Evolutionary conservation across 805 yeast species (phyloP).

Genomic region (Pichia kluyveri): DNA sequence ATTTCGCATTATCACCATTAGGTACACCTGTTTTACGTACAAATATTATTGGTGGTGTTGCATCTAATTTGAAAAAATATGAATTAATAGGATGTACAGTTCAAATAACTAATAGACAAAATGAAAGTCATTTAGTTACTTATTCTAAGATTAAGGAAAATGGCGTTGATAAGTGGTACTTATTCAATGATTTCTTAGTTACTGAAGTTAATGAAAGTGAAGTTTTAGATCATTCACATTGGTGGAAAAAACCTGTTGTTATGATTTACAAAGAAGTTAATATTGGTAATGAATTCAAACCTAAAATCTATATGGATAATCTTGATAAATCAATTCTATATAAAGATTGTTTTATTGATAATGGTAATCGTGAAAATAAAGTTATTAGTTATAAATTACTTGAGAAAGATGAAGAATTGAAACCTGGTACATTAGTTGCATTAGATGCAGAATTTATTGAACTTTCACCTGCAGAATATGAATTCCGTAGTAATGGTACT

Average conservation of each 20-base stretch:
- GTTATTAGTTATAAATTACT: slow-evolving; percentile 60
- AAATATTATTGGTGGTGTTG: slow-evolving; percentile 16
- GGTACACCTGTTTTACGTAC: slow-evolving; percentile 21
- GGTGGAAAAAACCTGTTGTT: slow-evolving; percentile 82
- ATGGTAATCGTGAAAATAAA: slow-evolving; percentile 47
- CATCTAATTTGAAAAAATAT: slow-evolving; percentile 31
- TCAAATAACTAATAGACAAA: slow-evolving; percentile 48
- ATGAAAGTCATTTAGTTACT: slow-evolving; percentile 52
- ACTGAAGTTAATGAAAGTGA: slow-evolving; percentile 66
- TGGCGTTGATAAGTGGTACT: slow-evolving; percentile 45
- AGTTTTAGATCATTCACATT: slow-evolving; percentile 57
- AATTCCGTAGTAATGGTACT: slow-evolving; percentile 64
- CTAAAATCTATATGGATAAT: slow-evolving; percentile 41
- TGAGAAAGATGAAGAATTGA: slow-evolving; percentile 62
- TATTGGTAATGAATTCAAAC: slow-evolving; percentile 31
- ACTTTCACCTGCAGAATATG: slow-evolving; percentile 68
- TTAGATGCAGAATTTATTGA: slow-evolving; percentile 96
- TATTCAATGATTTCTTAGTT: slow-evolving; percentile 89
- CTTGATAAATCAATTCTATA: slow-evolving; percentile 61
- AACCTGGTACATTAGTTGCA: slow-evolving; percentile 70
- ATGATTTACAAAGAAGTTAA: slow-evolving; percentile 52
- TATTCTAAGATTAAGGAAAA: slow-evolving; percentile 10
- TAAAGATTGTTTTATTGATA: slow-evolving; percentile 61
- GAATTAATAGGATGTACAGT: slow-evolving; percentile 65
- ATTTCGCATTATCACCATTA: slow-evolving; percentile 21